phyloP scores from a whole-genome alignment of 257 asterid genomes.

The Nicotiana obtusifolia region DNA sequence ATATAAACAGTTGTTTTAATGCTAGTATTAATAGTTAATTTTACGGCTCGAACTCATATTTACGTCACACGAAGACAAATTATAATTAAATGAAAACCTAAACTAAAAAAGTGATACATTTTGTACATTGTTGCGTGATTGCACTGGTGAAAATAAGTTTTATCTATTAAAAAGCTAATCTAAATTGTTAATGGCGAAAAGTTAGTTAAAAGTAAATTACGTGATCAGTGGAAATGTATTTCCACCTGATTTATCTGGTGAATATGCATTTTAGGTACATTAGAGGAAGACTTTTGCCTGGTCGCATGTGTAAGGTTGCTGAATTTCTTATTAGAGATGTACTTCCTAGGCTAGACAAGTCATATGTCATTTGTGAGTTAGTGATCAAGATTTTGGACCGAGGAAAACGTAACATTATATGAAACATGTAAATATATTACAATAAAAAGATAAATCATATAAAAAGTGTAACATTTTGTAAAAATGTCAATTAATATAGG shows the following conservation, averaged over 20 bases:
- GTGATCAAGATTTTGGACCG: neutral
- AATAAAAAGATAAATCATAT: no score
- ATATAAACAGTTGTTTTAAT: no score
- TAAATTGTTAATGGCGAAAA: neutral
- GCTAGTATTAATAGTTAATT: no score
- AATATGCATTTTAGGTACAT: neutral
- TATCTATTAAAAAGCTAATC: neutral
- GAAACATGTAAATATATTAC: neutral
- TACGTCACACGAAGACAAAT: no score
- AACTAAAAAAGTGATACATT: neutral
- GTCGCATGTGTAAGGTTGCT: neutral
- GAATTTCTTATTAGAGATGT: neutral
- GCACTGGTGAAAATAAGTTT: neutral
- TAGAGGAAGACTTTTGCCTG: neutral
- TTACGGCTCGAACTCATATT: no score
- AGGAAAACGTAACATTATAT: no score
- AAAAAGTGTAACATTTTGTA: neutral
- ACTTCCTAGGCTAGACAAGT: neutral
- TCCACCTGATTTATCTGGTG: neutral
- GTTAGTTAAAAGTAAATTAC: neutral
- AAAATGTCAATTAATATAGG: no score
- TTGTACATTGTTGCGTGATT: neutral
- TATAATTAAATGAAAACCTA: no score
- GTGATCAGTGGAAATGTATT: neutral
- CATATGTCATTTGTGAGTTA: neutral